phyloP scores from a whole-genome alignment of 1,284 basidiomycete genomes.

The Heliocybe sulcata region DNA sequence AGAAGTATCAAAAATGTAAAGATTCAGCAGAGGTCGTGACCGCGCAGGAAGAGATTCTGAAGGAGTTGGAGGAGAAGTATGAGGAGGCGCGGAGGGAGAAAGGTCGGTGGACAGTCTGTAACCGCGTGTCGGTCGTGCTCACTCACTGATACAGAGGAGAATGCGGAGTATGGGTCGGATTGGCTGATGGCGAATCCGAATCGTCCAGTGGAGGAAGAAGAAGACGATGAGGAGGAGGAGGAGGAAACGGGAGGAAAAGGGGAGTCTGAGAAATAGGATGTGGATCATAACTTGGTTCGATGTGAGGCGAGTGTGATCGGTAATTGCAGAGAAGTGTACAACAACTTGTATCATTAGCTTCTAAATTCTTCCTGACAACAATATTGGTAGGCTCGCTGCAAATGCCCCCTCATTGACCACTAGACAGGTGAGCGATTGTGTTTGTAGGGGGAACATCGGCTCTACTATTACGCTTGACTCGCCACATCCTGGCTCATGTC shows the following conservation, averaged over 20 bases:
- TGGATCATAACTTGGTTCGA: too few relatives aligned
- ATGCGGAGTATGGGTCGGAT: slow-evolving; percentile 30
- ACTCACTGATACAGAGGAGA: slow-evolving; percentile 1
- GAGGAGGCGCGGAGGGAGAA: slow-evolving; percentile 42
- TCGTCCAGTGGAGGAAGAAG: slow-evolving; percentile 21
- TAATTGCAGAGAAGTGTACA: too few relatives aligned
- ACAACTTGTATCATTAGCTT: too few relatives aligned
- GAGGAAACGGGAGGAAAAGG: background rate
- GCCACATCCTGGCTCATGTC: too few relatives aligned
- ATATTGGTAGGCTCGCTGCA: too few relatives aligned
- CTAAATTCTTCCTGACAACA: too few relatives aligned
- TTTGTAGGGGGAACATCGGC: too few relatives aligned
- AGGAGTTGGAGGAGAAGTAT: slow-evolving; percentile 64
- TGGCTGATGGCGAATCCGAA: slow-evolving; percentile 55
- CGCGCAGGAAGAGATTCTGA: slow-evolving; percentile 70
- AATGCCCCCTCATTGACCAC: too few relatives aligned
- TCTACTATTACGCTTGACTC: too few relatives aligned
- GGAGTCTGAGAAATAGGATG: too few relatives aligned
- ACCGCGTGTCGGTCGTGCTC: background rate
- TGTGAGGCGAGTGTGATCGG: too few relatives aligned
- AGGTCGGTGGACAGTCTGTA: slow-evolving; percentile 24
- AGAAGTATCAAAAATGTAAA: slow-evolving; percentile 66
- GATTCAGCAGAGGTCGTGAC: slow-evolving; percentile 55
- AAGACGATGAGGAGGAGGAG: slow-evolving; percentile 9
- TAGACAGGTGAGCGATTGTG: too few relatives aligned